Base-by-base conservation (phyloP, 2,329 filamentous ascomycete species). In the Stromatinia cepivora region DNA sequence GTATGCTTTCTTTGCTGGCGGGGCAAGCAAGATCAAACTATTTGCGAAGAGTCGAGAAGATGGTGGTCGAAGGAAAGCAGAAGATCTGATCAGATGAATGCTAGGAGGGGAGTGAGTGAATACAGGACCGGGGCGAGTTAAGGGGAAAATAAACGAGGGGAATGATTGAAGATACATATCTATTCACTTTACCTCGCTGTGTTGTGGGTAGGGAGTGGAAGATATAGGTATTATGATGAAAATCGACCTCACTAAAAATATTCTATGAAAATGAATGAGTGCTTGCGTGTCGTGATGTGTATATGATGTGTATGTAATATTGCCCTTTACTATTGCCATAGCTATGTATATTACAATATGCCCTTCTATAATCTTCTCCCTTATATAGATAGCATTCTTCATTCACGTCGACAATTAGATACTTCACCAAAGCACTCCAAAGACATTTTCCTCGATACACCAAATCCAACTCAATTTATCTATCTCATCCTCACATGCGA, bases 1-100 rank as follows among this genome's bases (percentile, higher is more conserved):
- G 11, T 63, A 34, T 9, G 4, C 36, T n/a, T 57, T 36, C 11
- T 36, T 28, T 39, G 39, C 39, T 63, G 39, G 46, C 31, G n/a
- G 31, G 34, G 46, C 61, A 63, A 52, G 61, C 34, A 63, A 52
- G 45, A 65, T 10, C 25, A 22, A 42, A 54, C 25, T 56, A 39
- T 42, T 65, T 45, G 25, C 42, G 62, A 54, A 54, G 25, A 54
- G 25, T 31, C 34, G 22, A 45, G n/a, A 39, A n/a, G 48, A 15
- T 39, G 59, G n/a, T 22, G 31, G 10, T n/a, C 9, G 45, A 25
- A 25, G 10, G n/a, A 25, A 63, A 28, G 34, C 28, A 25, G 7
- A 28, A 25, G 4, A 28, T 52, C 31, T 52, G 22, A 52, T 39
- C 31, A 39, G 61, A 63, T 63, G 61, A 52, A 52, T 39, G 46